Evolutionary conservation across 306 rosid genomes (phyloP).

Genomic region (Cucumis melo): DNA sequence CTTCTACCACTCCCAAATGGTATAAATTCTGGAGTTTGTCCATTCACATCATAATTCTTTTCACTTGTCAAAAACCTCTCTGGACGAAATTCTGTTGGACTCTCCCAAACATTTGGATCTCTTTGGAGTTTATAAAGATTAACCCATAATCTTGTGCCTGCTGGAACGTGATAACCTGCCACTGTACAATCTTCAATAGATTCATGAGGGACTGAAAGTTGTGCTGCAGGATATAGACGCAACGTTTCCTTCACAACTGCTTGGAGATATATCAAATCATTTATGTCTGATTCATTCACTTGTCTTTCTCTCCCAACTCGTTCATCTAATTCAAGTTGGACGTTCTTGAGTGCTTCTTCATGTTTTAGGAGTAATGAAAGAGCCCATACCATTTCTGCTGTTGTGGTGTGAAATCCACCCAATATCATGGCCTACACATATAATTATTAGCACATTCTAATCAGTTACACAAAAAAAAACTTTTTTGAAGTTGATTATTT

Average conservation of each 20-base stretch:
- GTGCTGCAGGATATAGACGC: constrained; percentile 14
- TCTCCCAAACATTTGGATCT: too few species aligned
- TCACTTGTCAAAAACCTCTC: too few species aligned
- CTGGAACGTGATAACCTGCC: constrained; percentile 8
- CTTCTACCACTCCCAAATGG: too few species aligned
- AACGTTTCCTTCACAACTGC: constrained; percentile 18
- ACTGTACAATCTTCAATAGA: constrained; percentile 15
- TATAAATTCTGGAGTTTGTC: too few species aligned
- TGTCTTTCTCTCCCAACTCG: constrained; percentile 9
- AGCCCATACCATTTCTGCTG: neutral
- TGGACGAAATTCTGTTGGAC: too few species aligned
- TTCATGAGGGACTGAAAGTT: constrained; percentile 9
- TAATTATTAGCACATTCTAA: neutral
- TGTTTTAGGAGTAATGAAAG: constrained; percentile 1
- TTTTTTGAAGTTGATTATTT: too few species aligned
- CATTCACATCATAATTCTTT: too few species aligned
- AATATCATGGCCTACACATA: neutral
- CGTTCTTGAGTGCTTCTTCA: neutral
- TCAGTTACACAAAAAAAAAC: neutral
- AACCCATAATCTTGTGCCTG: constrained; percentile 9
- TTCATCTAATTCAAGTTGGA: neutral
- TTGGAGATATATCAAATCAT: constrained; percentile 10
- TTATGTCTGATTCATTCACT: constrained; percentile 11
- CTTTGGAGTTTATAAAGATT: too few species aligned
- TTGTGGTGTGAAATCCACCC: neutral